phyloP scores from a whole-genome alignment of 345 rosid genomes.

The Chamaenerion angustifolium region DNA sequence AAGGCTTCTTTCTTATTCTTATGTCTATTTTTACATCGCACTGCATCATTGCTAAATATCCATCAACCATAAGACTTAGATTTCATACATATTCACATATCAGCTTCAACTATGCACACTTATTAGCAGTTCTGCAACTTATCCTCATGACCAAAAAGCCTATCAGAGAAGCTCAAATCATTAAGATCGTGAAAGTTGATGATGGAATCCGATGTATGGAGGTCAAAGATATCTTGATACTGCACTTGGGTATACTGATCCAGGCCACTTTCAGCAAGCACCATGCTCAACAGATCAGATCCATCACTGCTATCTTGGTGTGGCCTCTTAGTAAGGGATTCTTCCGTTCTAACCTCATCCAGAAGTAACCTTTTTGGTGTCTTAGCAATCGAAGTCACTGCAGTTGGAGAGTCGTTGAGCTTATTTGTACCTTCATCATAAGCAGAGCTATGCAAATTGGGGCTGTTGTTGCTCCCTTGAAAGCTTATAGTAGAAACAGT shows the following conservation, averaged over 20 bases:
- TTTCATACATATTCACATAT: no score
- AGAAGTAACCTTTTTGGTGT: constrained; percentile 16
- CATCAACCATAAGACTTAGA: no score
- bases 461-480: constrained; percentile 10
- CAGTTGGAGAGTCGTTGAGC: constrained; percentile 11
- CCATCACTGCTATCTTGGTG: constrained; percentile 4
- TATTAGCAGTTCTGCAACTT: no score
- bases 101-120: no score
- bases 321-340: constrained; percentile 7
- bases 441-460: constrained; percentile 4
- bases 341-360: constrained; percentile 11
- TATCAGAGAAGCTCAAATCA: background rate
- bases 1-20: no score
- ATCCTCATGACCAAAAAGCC: no score
- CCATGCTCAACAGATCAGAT: constrained; percentile 9
- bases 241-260: constrained; percentile 14
- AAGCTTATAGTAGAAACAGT: constrained; percentile 11
- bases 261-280: background rate
- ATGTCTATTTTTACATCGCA: no score
- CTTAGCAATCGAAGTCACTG: constrained; percentile 13
- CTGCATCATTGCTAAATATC: no score
- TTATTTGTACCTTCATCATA: background rate
- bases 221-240: constrained; percentile 15
- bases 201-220: constrained; percentile 11
- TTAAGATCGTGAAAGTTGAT: constrained; percentile 13